These are phyloP conservation scores for Trypanosoma brucei DNA, from an alignment of 208 protist species.

Conservation along the genomic window DNA sequence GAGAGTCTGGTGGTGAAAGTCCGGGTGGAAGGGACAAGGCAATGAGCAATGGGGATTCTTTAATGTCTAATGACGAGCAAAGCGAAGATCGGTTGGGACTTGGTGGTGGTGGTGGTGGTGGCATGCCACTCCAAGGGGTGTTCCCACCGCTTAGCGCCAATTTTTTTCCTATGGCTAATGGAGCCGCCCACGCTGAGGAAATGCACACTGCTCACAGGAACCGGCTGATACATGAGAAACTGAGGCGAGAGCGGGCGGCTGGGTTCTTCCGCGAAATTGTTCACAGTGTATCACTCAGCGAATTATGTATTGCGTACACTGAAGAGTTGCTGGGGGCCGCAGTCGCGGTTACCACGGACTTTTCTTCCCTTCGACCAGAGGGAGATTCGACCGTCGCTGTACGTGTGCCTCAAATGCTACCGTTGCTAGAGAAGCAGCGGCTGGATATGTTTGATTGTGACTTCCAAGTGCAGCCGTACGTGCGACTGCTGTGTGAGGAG, in stretches of 20 bases:
- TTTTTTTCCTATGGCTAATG: too few relatives aligned
- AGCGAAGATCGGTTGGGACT: too few relatives aligned
- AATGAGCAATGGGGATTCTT: too few relatives aligned
- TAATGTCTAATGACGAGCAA: too few relatives aligned
- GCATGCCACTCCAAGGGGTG: too few relatives aligned
- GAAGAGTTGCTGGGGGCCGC: constrained; percentile 28
- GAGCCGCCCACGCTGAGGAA: too few relatives aligned
- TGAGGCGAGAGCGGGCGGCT: constrained; percentile 43
- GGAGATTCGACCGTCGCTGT: constrained; percentile 47
- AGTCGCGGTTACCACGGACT: constrained; percentile 26
- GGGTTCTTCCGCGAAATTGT: constrained; percentile 60
- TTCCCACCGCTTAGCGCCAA: too few relatives aligned
- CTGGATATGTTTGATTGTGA: constrained; percentile 50
- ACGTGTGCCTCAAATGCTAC: constrained; percentile 49
- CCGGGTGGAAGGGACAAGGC: constrained; percentile 23
- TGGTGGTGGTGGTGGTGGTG: too few relatives aligned
- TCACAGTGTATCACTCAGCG: constrained; percentile 57
- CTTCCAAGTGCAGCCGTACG: constrained; percentile 55
- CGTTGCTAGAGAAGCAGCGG: constrained; percentile 49
- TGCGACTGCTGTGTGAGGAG: constrained; percentile 73
- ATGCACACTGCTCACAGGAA: constrained; percentile 24
- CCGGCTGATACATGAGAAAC: constrained; percentile 31
- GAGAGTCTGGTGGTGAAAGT: background rate
- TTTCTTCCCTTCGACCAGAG: constrained; percentile 47
- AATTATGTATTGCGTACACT: constrained; percentile 58